phyloP scores from a whole-genome alignment of 1,284 basidiomycete species.

The Ceratobasidium sp. region DNA sequence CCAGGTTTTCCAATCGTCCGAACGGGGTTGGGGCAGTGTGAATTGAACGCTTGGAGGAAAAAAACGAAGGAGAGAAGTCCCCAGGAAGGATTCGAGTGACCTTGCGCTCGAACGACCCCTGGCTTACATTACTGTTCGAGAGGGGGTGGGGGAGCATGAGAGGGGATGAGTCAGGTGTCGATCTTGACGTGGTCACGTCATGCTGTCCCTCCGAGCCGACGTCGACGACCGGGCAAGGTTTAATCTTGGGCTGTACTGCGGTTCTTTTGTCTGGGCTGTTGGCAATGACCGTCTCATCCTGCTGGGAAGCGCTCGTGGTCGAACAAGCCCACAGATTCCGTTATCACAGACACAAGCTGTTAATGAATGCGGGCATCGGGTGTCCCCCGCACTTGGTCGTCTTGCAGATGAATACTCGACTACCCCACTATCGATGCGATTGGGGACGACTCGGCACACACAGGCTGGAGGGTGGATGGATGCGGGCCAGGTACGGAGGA shows the following conservation, averaged over 20 bases:
- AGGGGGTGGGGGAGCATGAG: not conserved
- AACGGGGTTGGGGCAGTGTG: conserved; percentile 13
- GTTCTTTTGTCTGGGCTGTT: not conserved
- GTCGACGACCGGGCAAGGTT: conserved; percentile 1
- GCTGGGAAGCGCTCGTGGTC: not conserved
- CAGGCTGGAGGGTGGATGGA: not conserved
- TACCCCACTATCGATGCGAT: conserved; percentile 16
- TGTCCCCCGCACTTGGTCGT: not conserved
- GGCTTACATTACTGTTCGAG: conserved; percentile 18
- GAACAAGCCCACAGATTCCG: conserved; percentile 5
- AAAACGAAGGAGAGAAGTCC: not conserved
- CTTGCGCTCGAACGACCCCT: not conserved
- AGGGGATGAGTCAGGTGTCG: conserved; percentile 10
- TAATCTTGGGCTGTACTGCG: not conserved
- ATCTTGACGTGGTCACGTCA: not conserved
- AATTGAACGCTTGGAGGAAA: not conserved
- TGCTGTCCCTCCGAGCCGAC: not conserved
- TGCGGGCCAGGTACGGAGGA: not conserved
- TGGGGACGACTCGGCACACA: not conserved
- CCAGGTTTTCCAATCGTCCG: not conserved
- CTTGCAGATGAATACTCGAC: not conserved
- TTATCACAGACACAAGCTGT: not conserved
- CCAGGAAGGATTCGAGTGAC: not conserved
- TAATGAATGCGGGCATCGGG: not conserved
- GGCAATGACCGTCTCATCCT: too few species aligned